Conservation (phyloP, 371 early-diverging fungal species). For the Apophysomyces sp. region DNA sequence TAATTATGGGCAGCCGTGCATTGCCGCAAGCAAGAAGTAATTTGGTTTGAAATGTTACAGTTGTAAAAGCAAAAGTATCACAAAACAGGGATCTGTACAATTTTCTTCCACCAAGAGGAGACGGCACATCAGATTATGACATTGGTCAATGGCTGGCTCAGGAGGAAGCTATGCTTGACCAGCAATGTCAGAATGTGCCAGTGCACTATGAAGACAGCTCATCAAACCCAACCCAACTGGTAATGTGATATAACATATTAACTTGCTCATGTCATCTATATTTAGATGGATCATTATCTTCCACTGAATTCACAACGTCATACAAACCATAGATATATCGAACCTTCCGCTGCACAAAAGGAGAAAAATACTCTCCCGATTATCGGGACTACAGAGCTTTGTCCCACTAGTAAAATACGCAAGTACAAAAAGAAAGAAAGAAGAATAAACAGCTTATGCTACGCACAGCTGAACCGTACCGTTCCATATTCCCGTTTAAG, state of each 20-base stretch:
- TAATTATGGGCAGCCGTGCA: too few species aligned
- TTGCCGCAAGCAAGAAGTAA: too few species aligned
- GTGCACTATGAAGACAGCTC: not conserved
- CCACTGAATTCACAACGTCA: not conserved
- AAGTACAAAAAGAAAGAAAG: not conserved
- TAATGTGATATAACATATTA: not conserved
- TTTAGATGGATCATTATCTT: not conserved
- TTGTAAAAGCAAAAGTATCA: not conserved
- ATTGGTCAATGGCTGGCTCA: conserved; percentile 30
- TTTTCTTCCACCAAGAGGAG: not conserved
- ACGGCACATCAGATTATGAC: not conserved
- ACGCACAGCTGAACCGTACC: conserved; percentile 29
- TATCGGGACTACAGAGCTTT: conserved; percentile 4
- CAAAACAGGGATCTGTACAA: not conserved
- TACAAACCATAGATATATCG: too few species aligned
- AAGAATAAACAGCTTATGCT: too few species aligned
- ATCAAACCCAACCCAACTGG: not conserved
- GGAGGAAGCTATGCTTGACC: conserved; percentile 26
- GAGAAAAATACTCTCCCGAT: too few species aligned
- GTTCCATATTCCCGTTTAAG: conserved; percentile 42
- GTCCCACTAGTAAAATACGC: conserved; percentile 25
- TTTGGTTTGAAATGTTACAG: too few species aligned
- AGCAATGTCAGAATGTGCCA: not conserved
- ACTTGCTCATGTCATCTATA: not conserved
- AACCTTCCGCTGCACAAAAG: too few species aligned